Evolutionary conservation across 192 early-diverging fungal genomes (phyloP), one percentile per base, ranked within the genome.

Genomic region (Entomortierella lignicola): DNA sequence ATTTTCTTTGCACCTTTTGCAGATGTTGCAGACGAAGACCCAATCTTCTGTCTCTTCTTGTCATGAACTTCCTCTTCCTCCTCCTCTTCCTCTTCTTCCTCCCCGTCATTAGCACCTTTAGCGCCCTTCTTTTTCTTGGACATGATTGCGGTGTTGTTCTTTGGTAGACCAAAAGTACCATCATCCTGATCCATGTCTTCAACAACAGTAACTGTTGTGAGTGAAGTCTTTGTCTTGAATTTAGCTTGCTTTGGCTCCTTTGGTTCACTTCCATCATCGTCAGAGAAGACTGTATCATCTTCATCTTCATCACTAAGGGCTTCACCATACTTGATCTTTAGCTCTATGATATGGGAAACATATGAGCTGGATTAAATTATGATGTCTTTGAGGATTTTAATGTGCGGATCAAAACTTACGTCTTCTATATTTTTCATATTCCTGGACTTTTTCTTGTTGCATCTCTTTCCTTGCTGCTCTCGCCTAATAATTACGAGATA

Each of bases 171-270:
- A 52, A 83, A 81, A 23, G 63, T 67, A 7, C 72, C 71, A 15
- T 83, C 72, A 41, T 88, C 84, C 63, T 88, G 84, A 70, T 91
- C 89, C 69, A 93, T 82, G 63, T 91, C 91, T 47, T 87, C 85
- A 44, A 91, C 88, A 8, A 93, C 90, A 21, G 90, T 93, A 4
- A 93, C 90, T 2, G 92, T 93, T 2, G 92, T 93, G 4, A 93
- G 69, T 10, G 89, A 82, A 15, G 80, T 69, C 30, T 82, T 73
- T 20, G 85, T 85, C 31, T 82, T 85, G 70, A 91, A 87, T 53
- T 91, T 87, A 17, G 77, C 69, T 23, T 88, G 83, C 7, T 83
- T 84, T 26, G 85, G 82, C 27, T 84, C 79, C 30, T 84, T 82
- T 4, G 65, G 62, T 17, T 68, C 57, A 26, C 69, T 72, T 8